Percentiles rank a stretch among this genome's conserved stretches.
Evolutionary conservation across 1,284 basidiomycete genomes (phyloP).

Genomic region (Pyrrhoderma noxium): DNA sequence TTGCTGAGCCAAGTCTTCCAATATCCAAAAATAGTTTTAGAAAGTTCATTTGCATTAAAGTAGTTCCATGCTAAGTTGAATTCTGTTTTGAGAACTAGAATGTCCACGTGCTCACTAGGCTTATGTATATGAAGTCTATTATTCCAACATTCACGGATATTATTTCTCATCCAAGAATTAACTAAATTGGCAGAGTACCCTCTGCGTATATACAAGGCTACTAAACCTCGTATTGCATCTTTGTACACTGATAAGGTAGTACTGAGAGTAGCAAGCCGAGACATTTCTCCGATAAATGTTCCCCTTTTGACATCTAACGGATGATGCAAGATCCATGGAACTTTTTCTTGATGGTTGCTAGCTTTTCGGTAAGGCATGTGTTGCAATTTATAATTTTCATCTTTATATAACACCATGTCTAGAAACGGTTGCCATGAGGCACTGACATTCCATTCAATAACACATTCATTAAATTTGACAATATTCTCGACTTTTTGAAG

Average conservation of each 20-base stretch:
- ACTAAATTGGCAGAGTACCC: conserved; percentile 27
- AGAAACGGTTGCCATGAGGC: conserved; percentile 24
- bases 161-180: neutral
- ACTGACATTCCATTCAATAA: conserved; percentile 28
- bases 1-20: too few relatives aligned
- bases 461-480: conserved; percentile 25
- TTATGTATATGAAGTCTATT: too few relatives aligned
- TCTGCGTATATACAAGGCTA: conserved; percentile 24
- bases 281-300: conserved; percentile 32
- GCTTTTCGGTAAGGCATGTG: conserved; percentile 28
- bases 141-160: too few relatives aligned
- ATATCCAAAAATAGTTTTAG: neutral
- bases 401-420: conserved; percentile 27
- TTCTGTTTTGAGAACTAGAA: conserved; percentile 23
- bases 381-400: conserved; percentile 20
- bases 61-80: conserved; percentile 14
- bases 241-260: conserved; percentile 25
- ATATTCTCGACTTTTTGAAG: conserved; percentile 9
- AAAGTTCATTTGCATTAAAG: neutral
- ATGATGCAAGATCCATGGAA: conserved; percentile 32
- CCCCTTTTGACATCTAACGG: conserved; percentile 31
- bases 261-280: conserved; percentile 30
- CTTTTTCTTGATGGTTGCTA: conserved; percentile 29
- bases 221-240: conserved; percentile 23
- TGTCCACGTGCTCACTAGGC: conserved; percentile 16